Percentiles rank a stretch among this genome's conserved stretches.
Evolutionary conservation across 768 basidiomycete genomes (phyloP).

Genomic region (Psilocybe tampanensis): DNA sequence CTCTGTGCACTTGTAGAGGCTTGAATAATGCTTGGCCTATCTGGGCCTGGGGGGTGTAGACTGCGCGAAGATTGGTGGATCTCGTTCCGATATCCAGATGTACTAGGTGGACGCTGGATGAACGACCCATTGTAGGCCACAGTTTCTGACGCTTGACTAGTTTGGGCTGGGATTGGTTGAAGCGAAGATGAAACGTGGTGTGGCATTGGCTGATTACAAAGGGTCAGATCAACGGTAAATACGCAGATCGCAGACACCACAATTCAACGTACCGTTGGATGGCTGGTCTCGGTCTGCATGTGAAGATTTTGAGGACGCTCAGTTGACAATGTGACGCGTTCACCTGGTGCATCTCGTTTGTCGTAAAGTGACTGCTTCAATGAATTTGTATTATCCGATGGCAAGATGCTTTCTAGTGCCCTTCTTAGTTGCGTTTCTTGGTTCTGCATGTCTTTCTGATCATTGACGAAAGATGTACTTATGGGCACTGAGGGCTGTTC

Average conservation of each 20-base stretch:
- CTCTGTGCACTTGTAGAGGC: not conserved
- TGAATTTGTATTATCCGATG: too few species aligned
- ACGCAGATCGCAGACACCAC: not conserved
- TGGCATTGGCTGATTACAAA: constrained; percentile 1
- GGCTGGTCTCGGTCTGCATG: not conserved
- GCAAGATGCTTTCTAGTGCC: not conserved
- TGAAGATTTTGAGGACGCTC: not conserved
- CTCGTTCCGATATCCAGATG: not conserved
- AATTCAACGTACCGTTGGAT: not conserved
- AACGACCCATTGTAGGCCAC: not conserved
- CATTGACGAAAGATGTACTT: not conserved
- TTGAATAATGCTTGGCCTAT: not conserved
- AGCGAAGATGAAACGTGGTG: not conserved
- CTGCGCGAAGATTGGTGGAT: not conserved
- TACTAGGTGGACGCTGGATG: constrained; percentile 7
- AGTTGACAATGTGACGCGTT: not conserved
- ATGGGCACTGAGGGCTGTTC: not conserved
- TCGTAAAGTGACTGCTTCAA: too few species aligned
- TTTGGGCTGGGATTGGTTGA: not conserved
- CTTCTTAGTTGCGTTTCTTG: not conserved
- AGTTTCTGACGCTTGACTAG: not conserved
- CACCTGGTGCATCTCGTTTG: not conserved
- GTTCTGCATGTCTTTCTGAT: not conserved
- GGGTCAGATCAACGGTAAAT: not conserved
- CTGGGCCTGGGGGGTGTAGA: not conserved